Conservation (phyloP, 2,329 filamentous ascomycete genomes). For the Talaromyces atroroseus region DNA sequence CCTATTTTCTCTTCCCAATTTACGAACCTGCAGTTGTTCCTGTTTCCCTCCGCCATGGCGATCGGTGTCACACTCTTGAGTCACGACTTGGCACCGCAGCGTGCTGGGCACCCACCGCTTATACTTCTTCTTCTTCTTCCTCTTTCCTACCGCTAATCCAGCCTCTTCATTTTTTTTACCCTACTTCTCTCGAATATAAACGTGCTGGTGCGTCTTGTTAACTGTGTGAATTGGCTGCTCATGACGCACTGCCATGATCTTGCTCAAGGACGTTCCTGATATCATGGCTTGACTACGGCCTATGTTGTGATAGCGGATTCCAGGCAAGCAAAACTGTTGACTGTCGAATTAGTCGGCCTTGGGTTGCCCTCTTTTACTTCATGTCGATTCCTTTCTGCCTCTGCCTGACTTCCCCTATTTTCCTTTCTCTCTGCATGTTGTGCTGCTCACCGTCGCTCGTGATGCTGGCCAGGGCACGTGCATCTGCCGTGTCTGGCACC, state of each 20-base stretch:
- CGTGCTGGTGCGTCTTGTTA: neutral
- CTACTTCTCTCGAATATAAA: neutral
- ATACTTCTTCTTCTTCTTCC: neutral
- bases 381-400: neutral
- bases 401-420: too few relatives aligned
- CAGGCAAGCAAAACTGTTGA: neutral
- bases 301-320: neutral
- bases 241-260: neutral
- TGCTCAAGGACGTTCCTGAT: neutral
- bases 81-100: conserved; percentile 2
- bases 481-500: neutral
- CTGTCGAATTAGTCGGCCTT: neutral
- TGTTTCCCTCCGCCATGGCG: neutral
- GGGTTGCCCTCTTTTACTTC: neutral
- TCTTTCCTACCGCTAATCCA: neutral
- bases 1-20: neutral
- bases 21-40: neutral
- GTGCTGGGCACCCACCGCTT: neutral
- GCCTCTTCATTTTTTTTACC: neutral
- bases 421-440: neutral
- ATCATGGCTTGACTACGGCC: neutral
- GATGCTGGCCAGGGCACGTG: conserved; percentile 5
- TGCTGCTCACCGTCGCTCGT: neutral
- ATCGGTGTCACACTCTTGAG: neutral
- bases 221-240: neutral